Conservation (phyloP, 1,284 basidiomycete genomes). For the Heterobasidion irregulare region DNA sequence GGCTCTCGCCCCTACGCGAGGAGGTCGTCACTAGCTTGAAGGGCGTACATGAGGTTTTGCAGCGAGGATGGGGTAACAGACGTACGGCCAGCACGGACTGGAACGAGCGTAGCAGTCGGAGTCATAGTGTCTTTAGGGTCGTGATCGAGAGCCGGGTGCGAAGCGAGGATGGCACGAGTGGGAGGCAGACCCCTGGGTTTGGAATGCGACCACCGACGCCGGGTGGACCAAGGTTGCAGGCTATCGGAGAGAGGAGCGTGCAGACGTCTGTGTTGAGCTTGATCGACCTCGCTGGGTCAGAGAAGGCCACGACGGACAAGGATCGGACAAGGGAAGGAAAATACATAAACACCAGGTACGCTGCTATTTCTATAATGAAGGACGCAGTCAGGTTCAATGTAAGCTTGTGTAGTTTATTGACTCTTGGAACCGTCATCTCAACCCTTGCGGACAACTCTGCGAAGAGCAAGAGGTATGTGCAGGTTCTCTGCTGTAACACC, state of each 20-base stretch:
- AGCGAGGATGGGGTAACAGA: slow-evolving; percentile 80
- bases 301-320: slow-evolving; percentile 91
- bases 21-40: slow-evolving; percentile 90
- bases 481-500: background rate
- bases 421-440: slow-evolving; percentile 83
- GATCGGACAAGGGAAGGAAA: slow-evolving; percentile 88
- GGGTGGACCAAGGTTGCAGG: slow-evolving; percentile 59
- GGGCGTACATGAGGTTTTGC: slow-evolving; percentile 78
- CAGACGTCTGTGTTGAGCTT: slow-evolving; percentile 79
- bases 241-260: slow-evolving; percentile 64
- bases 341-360: slow-evolving; percentile 84
- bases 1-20: slow-evolving; percentile 73
- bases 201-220: slow-evolving; percentile 54
- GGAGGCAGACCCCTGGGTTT: slow-evolving; percentile 46
- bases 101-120: slow-evolving; percentile 91
- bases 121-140: slow-evolving; percentile 88
- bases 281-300: slow-evolving; percentile 96
- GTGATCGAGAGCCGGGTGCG: slow-evolving; percentile 78
- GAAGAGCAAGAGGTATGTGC: slow-evolving; percentile 57
- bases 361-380: background rate
- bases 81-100: slow-evolving; percentile 94
- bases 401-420: slow-evolving; percentile 56
- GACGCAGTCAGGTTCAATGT: background rate
- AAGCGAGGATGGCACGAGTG: slow-evolving; percentile 34
- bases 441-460: slow-evolving; percentile 83